phyloP scores from a whole-genome alignment of 2,329 filamentous ascomycete genomes.

The Alternaria arborescens region DNA sequence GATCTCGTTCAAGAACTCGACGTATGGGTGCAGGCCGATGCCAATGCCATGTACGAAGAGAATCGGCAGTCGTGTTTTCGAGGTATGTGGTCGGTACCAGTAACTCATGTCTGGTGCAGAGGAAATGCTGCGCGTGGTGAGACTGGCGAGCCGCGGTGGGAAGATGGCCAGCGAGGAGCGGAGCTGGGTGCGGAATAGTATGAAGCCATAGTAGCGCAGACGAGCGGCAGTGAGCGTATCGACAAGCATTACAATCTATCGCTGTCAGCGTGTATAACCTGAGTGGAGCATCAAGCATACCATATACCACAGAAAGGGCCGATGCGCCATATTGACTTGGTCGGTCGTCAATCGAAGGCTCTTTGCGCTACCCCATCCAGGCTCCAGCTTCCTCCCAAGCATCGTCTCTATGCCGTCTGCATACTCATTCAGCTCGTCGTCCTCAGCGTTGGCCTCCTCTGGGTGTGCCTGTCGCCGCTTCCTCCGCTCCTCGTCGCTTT shows the following conservation, averaged over 20 bases:
- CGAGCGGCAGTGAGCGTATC: slow-evolving; percentile 53
- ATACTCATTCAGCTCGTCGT: slow-evolving; percentile 65
- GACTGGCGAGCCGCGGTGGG: slow-evolving; percentile 64
- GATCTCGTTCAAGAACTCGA: slow-evolving; percentile 64
- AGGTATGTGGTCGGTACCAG: slow-evolving; percentile 72
- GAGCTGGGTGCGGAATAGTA: slow-evolving; percentile 59
- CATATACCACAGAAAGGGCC: slow-evolving; percentile 71
- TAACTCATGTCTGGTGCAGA: slow-evolving; percentile 65
- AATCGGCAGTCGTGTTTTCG: slow-evolving; percentile 65
- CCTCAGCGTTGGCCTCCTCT: slow-evolving; percentile 40
- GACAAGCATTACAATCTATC: slow-evolving; percentile 62
- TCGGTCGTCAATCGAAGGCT: slow-evolving; percentile 73
- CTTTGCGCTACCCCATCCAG: slow-evolving; percentile 65
- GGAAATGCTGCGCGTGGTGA: slow-evolving; percentile 59
- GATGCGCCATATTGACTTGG: slow-evolving; percentile 66
- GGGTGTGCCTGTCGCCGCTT: slow-evolving; percentile 23
- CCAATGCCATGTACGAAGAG: slow-evolving; percentile 77
- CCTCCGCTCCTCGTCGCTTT: slow-evolving; percentile 37
- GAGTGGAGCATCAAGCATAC: slow-evolving; percentile 50
- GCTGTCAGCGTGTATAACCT: slow-evolving; percentile 3
- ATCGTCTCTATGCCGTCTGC: slow-evolving; percentile 62
- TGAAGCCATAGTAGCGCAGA: slow-evolving; percentile 61
- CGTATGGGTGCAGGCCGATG: slow-evolving; percentile 71
- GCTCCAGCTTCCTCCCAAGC: slow-evolving; percentile 60
- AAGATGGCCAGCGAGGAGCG: slow-evolving; percentile 61